Percentiles rank a stretch among this genome's conserved stretches.
Conservation (phyloP, 2,329 filamentous ascomycete species). For the Claviceps sp. region DNA sequence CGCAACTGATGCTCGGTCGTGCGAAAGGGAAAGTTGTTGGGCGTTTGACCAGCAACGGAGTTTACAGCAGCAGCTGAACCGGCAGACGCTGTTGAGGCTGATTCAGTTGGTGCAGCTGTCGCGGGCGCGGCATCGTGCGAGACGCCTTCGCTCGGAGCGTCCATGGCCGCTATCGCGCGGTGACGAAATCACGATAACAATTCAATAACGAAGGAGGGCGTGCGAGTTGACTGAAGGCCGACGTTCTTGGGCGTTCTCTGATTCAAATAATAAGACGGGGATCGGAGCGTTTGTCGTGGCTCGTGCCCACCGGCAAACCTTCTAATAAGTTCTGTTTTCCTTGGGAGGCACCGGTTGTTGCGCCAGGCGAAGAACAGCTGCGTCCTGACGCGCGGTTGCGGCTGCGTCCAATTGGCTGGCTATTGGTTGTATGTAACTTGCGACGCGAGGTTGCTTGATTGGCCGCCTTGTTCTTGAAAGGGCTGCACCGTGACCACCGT, state of each 20-base stretch:
- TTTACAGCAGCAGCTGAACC: slow-evolving; percentile 2
- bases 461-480: not conserved
- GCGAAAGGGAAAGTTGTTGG: not conserved
- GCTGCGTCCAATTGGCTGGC: slow-evolving; percentile 4
- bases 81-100: not conserved
- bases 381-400: not conserved
- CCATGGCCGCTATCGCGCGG: slow-evolving; percentile 3
- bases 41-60: not conserved
- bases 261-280: not conserved
- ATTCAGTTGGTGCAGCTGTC: not conserved
- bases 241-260: no score
- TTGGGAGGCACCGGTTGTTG: not conserved
- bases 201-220: not conserved
- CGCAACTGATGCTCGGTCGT: not conserved
- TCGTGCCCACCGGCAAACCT: not conserved
- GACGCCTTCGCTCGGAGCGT: not conserved
- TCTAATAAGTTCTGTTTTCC: no score
- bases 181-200: not conserved
- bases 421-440: not conserved
- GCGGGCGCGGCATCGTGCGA: not conserved
- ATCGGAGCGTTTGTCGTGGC: not conserved
- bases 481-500: no score
- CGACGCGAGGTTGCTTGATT: not conserved
- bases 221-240: not conserved
- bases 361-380: not conserved